Conservation (phyloP, 2,329 filamentous ascomycete genomes). For the Hypoxylon sp. region DNA sequence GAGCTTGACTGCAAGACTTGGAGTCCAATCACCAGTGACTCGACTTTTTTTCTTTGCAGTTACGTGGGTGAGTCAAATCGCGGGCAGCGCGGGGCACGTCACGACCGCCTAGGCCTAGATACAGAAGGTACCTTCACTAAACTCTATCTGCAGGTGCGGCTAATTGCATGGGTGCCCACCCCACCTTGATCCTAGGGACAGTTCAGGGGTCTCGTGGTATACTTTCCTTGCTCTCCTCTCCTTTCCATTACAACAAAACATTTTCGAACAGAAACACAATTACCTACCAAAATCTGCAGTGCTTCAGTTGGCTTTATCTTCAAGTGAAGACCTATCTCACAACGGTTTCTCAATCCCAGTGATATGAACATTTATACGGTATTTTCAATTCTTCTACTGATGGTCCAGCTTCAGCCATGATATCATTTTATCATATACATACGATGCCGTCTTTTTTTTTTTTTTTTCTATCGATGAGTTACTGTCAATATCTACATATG, state of each 20-base stretch:
- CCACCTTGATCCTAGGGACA: slow-evolving; percentile 33
- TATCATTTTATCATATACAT: neutral
- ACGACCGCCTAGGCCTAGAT: slow-evolving; percentile 15
- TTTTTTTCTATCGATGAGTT: neutral
- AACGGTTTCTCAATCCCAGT: no score
- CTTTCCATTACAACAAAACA: neutral
- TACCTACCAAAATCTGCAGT: no score
- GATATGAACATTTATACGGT: no score
- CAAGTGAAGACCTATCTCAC: neutral
- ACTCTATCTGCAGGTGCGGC: slow-evolving; percentile 39
- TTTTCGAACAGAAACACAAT: neutral
- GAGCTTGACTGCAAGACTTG: neutral
- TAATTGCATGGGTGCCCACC: slow-evolving; percentile 30
- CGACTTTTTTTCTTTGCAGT: slow-evolving; percentile 29
- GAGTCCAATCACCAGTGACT: slow-evolving; percentile 2
- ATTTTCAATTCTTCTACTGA: neutral
- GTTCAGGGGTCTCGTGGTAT: slow-evolving; percentile 16
- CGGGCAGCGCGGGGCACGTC: slow-evolving; percentile 46
- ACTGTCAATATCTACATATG: no score
- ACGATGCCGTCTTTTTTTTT: neutral
- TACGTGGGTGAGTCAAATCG: slow-evolving; percentile 44
- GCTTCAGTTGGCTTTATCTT: neutral
- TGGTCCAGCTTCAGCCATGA: neutral
- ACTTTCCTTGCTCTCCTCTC: neutral
- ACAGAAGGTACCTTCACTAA: slow-evolving; percentile 7